Evolutionary conservation across 345 rosid species (phyloP).

Genomic region (Bruguiera gymnorhiza): DNA sequence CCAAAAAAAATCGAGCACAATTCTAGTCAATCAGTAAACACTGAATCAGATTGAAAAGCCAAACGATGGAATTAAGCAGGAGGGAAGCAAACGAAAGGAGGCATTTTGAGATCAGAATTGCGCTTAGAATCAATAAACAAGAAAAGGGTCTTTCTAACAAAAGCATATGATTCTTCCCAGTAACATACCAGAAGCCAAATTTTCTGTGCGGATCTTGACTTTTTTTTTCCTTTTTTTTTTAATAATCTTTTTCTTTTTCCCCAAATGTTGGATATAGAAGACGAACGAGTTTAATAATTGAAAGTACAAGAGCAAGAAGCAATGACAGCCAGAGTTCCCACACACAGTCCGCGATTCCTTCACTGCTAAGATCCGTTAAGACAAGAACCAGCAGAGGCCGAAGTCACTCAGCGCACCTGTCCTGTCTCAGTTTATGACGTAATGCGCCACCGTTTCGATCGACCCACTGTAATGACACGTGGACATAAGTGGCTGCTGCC

Average conservation of each 20-base stretch:
- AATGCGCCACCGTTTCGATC: too few relatives aligned
- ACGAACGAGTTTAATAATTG: background rate
- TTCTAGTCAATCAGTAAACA: slow-evolving; percentile 16
- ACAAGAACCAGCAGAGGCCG: too few relatives aligned
- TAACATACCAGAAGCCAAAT: slow-evolving; percentile 12
- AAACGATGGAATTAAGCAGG: background rate
- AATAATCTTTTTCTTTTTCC: background rate
- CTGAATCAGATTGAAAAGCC: slow-evolving; percentile 1
- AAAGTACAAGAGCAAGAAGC: too few relatives aligned
- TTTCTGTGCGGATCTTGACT: slow-evolving; percentile 27
- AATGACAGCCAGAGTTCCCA: too few relatives aligned
- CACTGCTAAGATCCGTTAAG: too few relatives aligned
- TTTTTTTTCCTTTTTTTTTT: background rate
- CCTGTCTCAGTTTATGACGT: too few relatives aligned
- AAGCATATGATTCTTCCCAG: background rate
- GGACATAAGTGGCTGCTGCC: too few relatives aligned
- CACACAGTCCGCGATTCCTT: too few relatives aligned
- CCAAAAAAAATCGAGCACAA: slow-evolving; percentile 11
- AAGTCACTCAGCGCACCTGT: too few relatives aligned
- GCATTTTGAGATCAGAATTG: slow-evolving; percentile 1
- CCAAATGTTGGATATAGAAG: slow-evolving; percentile 12
- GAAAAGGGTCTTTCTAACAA: background rate
- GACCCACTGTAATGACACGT: too few relatives aligned
- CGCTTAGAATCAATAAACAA: background rate
- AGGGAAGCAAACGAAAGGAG: background rate